Evolutionary conservation across 2,329 filamentous ascomycete species (phyloP).

Genomic region (Pestalotiopsis sp.): DNA sequence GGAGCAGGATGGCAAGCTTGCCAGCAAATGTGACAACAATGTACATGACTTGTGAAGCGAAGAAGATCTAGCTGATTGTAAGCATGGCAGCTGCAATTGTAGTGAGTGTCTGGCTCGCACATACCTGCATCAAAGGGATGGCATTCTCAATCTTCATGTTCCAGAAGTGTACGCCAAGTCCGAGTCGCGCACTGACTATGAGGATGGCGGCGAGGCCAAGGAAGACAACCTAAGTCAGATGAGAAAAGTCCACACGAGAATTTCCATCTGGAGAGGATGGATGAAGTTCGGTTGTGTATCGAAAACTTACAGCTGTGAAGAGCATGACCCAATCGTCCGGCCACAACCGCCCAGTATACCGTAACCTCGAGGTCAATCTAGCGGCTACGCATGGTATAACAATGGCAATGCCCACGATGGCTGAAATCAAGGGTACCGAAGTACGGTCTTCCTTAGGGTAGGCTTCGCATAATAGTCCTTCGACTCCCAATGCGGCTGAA

Average conservation of each 20-base stretch:
- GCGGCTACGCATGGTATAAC: background rate
- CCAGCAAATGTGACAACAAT: background rate
- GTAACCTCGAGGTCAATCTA: background rate
- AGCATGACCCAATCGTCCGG: background rate
- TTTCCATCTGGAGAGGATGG: no score
- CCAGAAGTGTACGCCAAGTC: background rate
- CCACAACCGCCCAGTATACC: background rate
- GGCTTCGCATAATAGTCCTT: background rate
- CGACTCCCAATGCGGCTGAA: background rate
- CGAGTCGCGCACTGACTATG: conserved; percentile 2
- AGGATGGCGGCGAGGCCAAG: background rate
- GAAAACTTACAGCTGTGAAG: background rate
- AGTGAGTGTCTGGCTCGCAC: background rate
- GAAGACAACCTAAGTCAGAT: background rate
- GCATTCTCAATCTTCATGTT: conserved; percentile 1
- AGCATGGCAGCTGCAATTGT: background rate
- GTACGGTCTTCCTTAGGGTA: background rate
- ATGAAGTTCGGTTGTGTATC: no score
- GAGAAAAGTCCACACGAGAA: background rate
- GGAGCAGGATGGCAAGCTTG: background rate
- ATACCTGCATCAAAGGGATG: background rate
- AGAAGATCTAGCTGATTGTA: background rate
- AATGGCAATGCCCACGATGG: background rate
- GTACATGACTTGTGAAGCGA: conserved; percentile 1
- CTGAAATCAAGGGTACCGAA: background rate